phyloP scores from a whole-genome alignment of 257 asterid species.

The Fraxinus quadrangulata region DNA sequence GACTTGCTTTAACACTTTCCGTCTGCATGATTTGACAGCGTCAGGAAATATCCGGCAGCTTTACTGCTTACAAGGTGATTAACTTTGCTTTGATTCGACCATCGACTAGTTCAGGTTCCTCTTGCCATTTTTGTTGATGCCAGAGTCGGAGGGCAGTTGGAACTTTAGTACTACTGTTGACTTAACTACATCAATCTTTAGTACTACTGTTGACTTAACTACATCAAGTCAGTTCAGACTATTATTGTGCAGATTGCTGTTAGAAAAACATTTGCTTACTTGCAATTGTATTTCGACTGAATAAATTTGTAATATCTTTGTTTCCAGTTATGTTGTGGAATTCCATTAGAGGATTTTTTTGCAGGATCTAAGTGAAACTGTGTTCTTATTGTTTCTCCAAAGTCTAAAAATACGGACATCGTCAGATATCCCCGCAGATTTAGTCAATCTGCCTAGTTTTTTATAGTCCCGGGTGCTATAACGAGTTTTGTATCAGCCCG shows the following conservation, averaged over 20 bases:
- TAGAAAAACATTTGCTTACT: slow-evolving; percentile 22
- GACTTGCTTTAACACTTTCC: slow-evolving; percentile 19
- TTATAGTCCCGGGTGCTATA: background rate
- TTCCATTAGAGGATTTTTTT: slow-evolving; percentile 16
- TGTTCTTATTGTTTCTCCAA: background rate
- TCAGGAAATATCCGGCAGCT: slow-evolving; percentile 93
- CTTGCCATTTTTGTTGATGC: slow-evolving; percentile 35
- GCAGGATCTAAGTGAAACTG: background rate
- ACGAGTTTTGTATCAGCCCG: background rate
- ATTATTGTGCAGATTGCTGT: slow-evolving; percentile 25
- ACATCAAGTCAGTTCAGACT: slow-evolving; percentile 9
- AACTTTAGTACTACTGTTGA: slow-evolving; percentile 26
- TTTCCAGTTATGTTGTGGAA: slow-evolving; percentile 16
- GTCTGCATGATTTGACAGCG: slow-evolving; percentile 49
- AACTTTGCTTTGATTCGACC: background rate
- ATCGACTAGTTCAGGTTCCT: slow-evolving; percentile 29
- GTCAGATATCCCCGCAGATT: background rate
- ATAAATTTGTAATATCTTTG: slow-evolving; percentile 10
- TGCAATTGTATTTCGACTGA: slow-evolving; percentile 26
- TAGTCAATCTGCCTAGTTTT: background rate
- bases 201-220: slow-evolving; percentile 25
- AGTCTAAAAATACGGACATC: background rate
- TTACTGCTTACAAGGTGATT: slow-evolving; percentile 81
- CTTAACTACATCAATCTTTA: slow-evolving; percentile 23
- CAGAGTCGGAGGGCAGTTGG: slow-evolving; percentile 27